phyloP scores from a whole-genome alignment of 257 asterid genomes.

The Plantago major region DNA sequence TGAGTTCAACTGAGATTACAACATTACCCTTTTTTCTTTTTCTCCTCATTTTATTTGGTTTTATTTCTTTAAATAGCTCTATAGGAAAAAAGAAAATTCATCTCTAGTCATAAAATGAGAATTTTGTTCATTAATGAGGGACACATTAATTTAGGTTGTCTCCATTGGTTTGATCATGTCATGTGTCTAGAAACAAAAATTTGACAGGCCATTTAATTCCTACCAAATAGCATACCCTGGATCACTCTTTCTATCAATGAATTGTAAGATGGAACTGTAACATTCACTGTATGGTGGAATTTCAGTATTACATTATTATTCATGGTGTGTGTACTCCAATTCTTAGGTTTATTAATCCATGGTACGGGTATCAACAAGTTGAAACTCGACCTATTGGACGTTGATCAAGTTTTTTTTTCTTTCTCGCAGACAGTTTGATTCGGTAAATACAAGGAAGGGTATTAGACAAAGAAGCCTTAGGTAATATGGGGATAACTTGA shows the following conservation, averaged over 20 bases:
- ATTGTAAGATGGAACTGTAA: neutral
- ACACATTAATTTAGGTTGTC: slow-evolving; percentile 43
- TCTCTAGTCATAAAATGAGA: too few relatives aligned
- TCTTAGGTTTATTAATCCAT: too few relatives aligned
- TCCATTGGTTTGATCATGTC: slow-evolving; percentile 52
- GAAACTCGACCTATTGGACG: too few relatives aligned
- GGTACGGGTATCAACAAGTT: too few relatives aligned
- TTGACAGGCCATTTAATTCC: slow-evolving; percentile 31
- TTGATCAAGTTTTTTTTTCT: too few relatives aligned
- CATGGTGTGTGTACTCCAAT: too few relatives aligned
- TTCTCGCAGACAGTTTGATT: too few relatives aligned
- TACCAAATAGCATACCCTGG: slow-evolving; percentile 32
- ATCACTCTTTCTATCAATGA: slow-evolving; percentile 24
- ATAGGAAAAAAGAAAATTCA: too few relatives aligned
- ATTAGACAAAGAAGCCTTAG: too few relatives aligned
- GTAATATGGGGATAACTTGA: too few relatives aligned
- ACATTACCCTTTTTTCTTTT: slow-evolving; percentile 1
- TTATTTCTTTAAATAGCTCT: too few relatives aligned
- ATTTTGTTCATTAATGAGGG: slow-evolving; percentile 39
- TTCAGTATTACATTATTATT: neutral
- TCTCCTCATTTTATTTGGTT: neutral
- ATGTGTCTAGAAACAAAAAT: slow-evolving; percentile 51
- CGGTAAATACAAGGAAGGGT: too few relatives aligned
- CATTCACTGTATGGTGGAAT: neutral
- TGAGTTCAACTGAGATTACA: slow-evolving; percentile 23